Conservation (phyloP, 2,329 filamentous ascomycete species). For the Diplodia intermedia region DNA sequence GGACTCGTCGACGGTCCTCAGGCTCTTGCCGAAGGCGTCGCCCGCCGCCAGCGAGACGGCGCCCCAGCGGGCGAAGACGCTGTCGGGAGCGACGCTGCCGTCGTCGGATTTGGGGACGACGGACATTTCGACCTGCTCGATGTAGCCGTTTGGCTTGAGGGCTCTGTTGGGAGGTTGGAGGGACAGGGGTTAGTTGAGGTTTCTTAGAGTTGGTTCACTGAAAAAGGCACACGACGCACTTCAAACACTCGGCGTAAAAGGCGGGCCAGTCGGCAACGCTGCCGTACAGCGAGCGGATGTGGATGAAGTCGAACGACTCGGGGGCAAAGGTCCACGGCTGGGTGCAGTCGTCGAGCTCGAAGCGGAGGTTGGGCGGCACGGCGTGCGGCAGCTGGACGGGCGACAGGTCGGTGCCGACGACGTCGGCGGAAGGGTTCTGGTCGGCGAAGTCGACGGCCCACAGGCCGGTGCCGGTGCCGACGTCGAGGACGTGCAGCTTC, state of each 20-base stretch:
- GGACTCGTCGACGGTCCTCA: constrained; percentile 47
- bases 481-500: constrained; percentile 41
- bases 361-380: constrained; percentile 56
- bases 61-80: constrained; percentile 40
- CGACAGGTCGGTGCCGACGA: constrained; percentile 56
- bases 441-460: constrained; percentile 47
- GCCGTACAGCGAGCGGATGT: constrained; percentile 38
- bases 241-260: constrained; percentile 38
- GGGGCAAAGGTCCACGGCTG: constrained; percentile 42
- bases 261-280: constrained; percentile 39
- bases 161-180: constrained; percentile 49
- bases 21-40: constrained; percentile 44
- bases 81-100: constrained; percentile 35
- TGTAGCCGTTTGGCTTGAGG: constrained; percentile 39
- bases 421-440: constrained; percentile 43
- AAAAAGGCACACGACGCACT: constrained; percentile 30
- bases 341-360: constrained; percentile 60
- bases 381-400: constrained; percentile 53
- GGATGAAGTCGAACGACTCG: constrained; percentile 39
- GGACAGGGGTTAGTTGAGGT: no score
- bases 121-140: constrained; percentile 42
- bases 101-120: constrained; percentile 40
- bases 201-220: constrained; percentile 48
- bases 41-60: constrained; percentile 40
- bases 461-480: constrained; percentile 44